Evolutionary conservation across 1,284 basidiomycete genomes (phyloP), one percentile per base, ranked within the genome.

Genomic region (Ceratorhiza oryzae-sativae): DNA sequence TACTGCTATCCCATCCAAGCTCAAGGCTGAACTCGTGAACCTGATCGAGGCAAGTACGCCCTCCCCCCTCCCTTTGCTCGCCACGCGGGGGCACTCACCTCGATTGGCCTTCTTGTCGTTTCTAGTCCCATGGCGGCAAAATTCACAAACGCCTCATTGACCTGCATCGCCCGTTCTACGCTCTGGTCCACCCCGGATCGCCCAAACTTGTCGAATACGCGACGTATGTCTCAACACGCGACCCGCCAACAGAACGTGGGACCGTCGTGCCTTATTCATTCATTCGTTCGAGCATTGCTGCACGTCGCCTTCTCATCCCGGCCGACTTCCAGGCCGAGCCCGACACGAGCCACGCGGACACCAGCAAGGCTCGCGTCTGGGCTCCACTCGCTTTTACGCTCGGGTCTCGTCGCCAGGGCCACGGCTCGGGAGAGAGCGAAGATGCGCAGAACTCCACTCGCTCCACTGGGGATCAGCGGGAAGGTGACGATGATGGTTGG

Each of bases 351-450:
- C 65, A 68, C 27, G 51, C 51, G 65, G 65, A 55, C 9, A 3
- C 51, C 49, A 39, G 25, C 49, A 42, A 48, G n/a, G 8, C 59
- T 18, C 48, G 48, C 48, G 34, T 20, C 58, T 68, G 65, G 65
- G 65, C 65, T 46, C 49, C 65, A 68, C 65, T 68, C 27, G 65
- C 65, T 27, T 68, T 68, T 18, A 68, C 65, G 34, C 65, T 39
- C 51, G 65, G 65, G 27, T 55, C 39, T 8, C 49, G 51, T 46
- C 65, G 65, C 32, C 20, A 45, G 30, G 39, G 13, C 30, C 42
- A 13, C 46, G 46, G 46, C 42, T 15, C 23, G 32, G 39, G 59
- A 3, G 12, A 18, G 42, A 25, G 10, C 23, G 32, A 46, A n/a
- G 41, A 25, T 27, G 48, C 48, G 48, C 48, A 25, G 20, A 25